These are phyloP conservation scores for Aureobasidium pullulans DNA, from an alignment of 2,329 filamentous ascomycete genomes.

Conservation along the genomic window DNA sequence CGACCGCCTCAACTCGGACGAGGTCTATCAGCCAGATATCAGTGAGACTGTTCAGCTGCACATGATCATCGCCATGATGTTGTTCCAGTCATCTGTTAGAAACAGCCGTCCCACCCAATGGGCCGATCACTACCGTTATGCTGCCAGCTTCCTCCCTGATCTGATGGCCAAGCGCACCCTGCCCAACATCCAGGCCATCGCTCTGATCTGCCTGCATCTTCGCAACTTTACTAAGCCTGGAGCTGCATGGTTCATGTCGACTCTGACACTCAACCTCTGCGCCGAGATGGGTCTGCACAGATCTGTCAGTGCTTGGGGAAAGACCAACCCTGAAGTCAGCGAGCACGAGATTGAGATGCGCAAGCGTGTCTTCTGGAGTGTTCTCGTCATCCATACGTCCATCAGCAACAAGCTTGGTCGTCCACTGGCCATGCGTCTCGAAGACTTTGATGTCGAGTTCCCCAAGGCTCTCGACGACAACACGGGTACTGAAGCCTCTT, in stretches of 20 bases:
- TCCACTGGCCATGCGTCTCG: conserved; percentile 65
- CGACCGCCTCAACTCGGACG: conserved; percentile 63
- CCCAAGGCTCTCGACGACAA: conserved; percentile 67
- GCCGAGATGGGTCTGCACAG: conserved; percentile 71
- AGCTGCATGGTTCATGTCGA: conserved; percentile 61
- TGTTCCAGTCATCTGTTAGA: conserved; percentile 67
- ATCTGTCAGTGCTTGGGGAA: conserved; percentile 53
- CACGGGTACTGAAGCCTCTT: conserved; percentile 51
- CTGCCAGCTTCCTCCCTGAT: conserved; percentile 60
- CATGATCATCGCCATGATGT: conserved; percentile 72
- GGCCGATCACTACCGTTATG: conserved; percentile 72
- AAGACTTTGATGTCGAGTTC: conserved; percentile 73
- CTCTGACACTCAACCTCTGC: conserved; percentile 58
- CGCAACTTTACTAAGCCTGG: conserved; percentile 74
- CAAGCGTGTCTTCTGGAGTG: conserved; percentile 70
- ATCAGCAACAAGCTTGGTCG: conserved; percentile 68
- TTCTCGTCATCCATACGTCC: conserved; percentile 59
- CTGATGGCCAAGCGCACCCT: conserved; percentile 56
- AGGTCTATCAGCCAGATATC: conserved; percentile 52
- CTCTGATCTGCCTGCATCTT: conserved; percentile 64
- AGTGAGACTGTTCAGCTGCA: conserved; percentile 65
- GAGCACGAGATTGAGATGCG: conserved; percentile 64
- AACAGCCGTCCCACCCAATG: conserved; percentile 61
- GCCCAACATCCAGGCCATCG: conserved; percentile 63
- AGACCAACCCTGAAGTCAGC: conserved; percentile 41